Conservation (phyloP, 2,329 filamentous ascomycete species). For the Sclerotinia glacialis region DNA sequence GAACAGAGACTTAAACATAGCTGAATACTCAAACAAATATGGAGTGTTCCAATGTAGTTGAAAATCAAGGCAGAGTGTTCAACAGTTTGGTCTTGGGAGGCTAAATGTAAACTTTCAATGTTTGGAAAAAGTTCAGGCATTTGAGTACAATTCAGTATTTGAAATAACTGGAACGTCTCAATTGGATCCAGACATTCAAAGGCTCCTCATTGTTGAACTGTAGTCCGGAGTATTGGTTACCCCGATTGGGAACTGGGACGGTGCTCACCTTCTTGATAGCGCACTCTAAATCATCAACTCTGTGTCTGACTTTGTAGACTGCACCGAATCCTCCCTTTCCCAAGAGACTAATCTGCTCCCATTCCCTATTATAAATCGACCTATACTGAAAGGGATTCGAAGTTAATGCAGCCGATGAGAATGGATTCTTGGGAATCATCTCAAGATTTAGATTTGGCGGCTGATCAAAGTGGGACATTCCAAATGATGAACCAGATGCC, state of each 20-base stretch:
- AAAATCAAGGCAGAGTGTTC: too few relatives aligned
- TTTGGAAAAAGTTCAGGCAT: too few relatives aligned
- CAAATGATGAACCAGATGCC: background rate
- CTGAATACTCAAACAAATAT: background rate
- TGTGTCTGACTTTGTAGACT: slow-evolving; percentile 60
- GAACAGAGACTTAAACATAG: background rate
- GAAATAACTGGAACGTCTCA: background rate
- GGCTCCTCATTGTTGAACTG: too few relatives aligned
- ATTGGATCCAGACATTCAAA: too few relatives aligned
- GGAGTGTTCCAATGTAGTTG: background rate
- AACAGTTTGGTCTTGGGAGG: too few relatives aligned
- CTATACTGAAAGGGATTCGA: slow-evolving; percentile 18
- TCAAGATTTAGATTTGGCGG: background rate
- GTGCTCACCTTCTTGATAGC: slow-evolving; percentile 56
- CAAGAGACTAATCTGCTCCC: slow-evolving; percentile 50
- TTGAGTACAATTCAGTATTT: too few relatives aligned
- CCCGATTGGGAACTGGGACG: background rate
- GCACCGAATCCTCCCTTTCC: slow-evolving; percentile 65
- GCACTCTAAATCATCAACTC: slow-evolving; percentile 60
- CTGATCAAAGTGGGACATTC: slow-evolving; percentile 20
- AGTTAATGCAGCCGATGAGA: slow-evolving; percentile 19
- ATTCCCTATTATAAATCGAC: slow-evolving; percentile 18
- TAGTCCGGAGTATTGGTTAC: too few relatives aligned
- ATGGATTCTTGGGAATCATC: slow-evolving; percentile 16
- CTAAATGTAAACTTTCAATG: too few relatives aligned